Evolutionary conservation across 1,139 yeast genomes (phyloP).

Genomic region (Hansenula anomala): DNA sequence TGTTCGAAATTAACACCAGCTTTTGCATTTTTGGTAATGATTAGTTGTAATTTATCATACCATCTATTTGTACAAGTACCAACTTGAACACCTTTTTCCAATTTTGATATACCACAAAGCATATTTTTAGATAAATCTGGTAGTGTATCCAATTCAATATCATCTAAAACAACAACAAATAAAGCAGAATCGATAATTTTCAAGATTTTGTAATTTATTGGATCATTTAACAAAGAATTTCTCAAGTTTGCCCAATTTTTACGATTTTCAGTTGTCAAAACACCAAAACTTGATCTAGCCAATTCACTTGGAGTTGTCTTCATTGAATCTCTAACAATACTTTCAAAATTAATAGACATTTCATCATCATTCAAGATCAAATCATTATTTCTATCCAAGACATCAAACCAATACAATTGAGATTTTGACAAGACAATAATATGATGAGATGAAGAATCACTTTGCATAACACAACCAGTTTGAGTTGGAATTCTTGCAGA

Average conservation of each 20-base stretch:
- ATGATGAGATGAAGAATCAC: conserved; percentile 71
- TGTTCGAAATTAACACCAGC: conserved; percentile 95
- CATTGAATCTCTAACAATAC: conserved; percentile 69
- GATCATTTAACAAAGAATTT: conserved; percentile 38
- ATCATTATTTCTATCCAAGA: conserved; percentile 66
- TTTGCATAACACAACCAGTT: conserved; percentile 80
- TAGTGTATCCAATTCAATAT: conserved; percentile 60
- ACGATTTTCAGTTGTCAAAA: conserved; percentile 83
- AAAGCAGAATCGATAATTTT: conserved; percentile 75
- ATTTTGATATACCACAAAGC: conserved; percentile 79
- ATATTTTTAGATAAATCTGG: conserved; percentile 73
- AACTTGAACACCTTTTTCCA: conserved; percentile 81
- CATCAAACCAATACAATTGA: conserved; percentile 93
- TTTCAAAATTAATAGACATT: conserved; percentile 66
- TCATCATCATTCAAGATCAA: conserved; percentile 66
- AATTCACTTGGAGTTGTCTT: conserved; percentile 57
- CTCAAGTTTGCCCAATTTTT: conserved; percentile 80
- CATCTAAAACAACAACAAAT: conserved; percentile 79
- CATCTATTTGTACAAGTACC: conserved; percentile 95
- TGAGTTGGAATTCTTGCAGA: conserved; percentile 80
- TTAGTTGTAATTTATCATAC: conserved; percentile 89
- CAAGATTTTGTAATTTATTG: conserved; percentile 63
- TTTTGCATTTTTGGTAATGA: conserved; percentile 85
- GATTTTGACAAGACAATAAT: conserved; percentile 81
- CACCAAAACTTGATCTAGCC: conserved; percentile 83